These are phyloP conservation scores for Metarhizium album DNA, from an alignment of 2,329 filamentous ascomycete species.

Conservation along the genomic window DNA sequence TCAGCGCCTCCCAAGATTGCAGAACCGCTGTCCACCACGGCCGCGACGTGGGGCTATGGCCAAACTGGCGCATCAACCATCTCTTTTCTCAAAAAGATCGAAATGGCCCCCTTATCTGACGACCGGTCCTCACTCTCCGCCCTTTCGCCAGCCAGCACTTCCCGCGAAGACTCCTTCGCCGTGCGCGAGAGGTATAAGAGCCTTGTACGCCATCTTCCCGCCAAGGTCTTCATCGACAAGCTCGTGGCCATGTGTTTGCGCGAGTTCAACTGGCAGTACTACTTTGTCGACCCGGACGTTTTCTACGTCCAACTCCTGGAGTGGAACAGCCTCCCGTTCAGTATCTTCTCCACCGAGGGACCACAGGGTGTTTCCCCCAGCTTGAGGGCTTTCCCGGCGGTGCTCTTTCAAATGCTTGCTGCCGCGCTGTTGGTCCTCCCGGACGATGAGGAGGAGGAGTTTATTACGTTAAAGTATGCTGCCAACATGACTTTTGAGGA, in stretches of 20 bases:
- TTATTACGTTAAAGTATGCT: conserved; percentile 47
- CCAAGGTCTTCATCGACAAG: conserved; percentile 41
- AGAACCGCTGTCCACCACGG: conserved; percentile 29
- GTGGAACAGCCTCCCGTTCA: conserved; percentile 46
- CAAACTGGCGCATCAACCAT: conserved; percentile 40
- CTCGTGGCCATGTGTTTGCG: conserved; percentile 43
- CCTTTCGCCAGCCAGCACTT: conserved; percentile 14
- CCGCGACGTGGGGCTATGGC: conserved; percentile 44
- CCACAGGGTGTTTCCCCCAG: conserved; percentile 39
- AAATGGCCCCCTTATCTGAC: conserved; percentile 28
- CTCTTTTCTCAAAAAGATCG: conserved; percentile 44
- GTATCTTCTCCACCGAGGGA: conserved; percentile 35
- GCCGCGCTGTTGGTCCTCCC: conserved; percentile 42
- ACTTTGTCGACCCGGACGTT: conserved; percentile 39
- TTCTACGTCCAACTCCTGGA: conserved; percentile 40
- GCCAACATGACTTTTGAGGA: conserved; percentile 50
- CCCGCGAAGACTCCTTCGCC: conserved; percentile 17
- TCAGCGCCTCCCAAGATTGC: conserved; percentile 5
- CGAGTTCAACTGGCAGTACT: conserved; percentile 52
- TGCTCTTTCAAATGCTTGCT: conserved; percentile 49
- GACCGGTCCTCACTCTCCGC: conserved; percentile 7
- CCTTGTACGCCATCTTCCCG: conserved; percentile 46
- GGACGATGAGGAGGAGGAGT: conserved; percentile 33
- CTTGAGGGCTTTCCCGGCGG: conserved; percentile 45
- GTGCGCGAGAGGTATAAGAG: conserved; percentile 47